Conservation (phyloP, 352 stramenopile species). For the Pseudoperonospora humuli region DNA sequence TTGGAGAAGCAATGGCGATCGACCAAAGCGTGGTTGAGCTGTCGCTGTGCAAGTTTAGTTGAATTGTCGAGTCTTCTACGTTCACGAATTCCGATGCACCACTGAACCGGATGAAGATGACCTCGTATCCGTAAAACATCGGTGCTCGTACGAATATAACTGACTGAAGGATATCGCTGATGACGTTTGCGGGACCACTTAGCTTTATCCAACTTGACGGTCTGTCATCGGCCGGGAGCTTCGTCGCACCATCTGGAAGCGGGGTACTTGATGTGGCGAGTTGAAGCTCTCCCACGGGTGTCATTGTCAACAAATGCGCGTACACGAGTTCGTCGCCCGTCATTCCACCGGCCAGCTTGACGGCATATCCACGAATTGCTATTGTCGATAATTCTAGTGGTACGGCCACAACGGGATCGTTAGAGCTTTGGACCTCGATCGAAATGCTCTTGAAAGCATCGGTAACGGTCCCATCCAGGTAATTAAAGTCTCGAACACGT, state of each 20-base stretch:
- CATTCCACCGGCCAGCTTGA: constrained; percentile 23
- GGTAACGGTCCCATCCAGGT: constrained; percentile 37
- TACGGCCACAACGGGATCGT: constrained; percentile 37
- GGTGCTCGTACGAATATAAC: constrained; percentile 37
- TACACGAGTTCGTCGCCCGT: constrained; percentile 20
- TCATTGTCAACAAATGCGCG: constrained; percentile 42
- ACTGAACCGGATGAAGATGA: constrained; percentile 51
- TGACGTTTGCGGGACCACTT: constrained; percentile 22
- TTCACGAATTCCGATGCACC: constrained; percentile 31
- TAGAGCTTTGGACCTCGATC: constrained; percentile 33
- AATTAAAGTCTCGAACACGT: constrained; percentile 48
- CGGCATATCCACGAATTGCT: constrained; percentile 35
- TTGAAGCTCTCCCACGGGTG: constrained; percentile 38
- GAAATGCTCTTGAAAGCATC: constrained; percentile 35
- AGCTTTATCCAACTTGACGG: constrained; percentile 29
- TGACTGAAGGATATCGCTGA: constrained; percentile 34
- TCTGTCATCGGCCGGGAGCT: constrained; percentile 15
- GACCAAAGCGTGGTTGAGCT: constrained; percentile 16
- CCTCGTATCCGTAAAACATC: constrained; percentile 53
- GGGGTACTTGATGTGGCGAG: constrained; percentile 17
- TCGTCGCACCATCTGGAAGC: constrained; percentile 16
- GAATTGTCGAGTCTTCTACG: constrained; percentile 36
- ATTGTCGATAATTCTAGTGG: constrained; percentile 28
- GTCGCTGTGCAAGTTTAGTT: constrained; percentile 32
- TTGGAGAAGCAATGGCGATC: constrained; percentile 22